Percentiles rank a stretch among this genome's conserved stretches.
Conservation (phyloP, 306 rosid species). For the Medicago truncatula region DNA sequence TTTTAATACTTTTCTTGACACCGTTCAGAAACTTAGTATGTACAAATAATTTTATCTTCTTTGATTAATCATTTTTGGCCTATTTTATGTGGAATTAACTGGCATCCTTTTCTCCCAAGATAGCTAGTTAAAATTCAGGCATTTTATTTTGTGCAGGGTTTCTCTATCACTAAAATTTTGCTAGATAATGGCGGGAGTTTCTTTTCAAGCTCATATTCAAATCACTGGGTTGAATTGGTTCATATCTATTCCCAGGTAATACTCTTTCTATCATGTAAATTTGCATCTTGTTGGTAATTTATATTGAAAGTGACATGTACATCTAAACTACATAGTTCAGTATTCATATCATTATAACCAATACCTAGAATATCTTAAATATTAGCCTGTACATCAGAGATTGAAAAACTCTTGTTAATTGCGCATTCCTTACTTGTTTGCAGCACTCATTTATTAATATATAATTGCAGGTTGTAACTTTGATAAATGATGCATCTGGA, state of each 20-base stretch:
- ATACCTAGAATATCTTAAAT: slow-evolving; percentile 15
- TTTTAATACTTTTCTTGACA: slow-evolving; percentile 9
- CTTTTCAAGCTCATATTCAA: slow-evolving; percentile 59
- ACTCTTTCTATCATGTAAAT: slow-evolving; percentile 36
- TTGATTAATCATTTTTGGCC: slow-evolving; percentile 9
- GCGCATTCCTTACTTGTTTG: slow-evolving; percentile 36
- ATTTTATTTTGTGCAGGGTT: slow-evolving; percentile 66
- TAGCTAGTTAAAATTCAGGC: slow-evolving; percentile 36
- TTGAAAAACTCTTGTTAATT: slow-evolving; percentile 23
- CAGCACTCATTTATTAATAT: slow-evolving; percentile 43
- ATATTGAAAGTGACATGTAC: not conserved
- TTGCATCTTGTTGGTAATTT: slow-evolving; percentile 27
- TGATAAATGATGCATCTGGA: slow-evolving; percentile 69
- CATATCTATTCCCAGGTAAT: slow-evolving; percentile 85
- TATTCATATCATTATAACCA: slow-evolving; percentile 7
- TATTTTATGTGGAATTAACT: slow-evolving; percentile 19
- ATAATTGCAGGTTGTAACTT: slow-evolving; percentile 71
- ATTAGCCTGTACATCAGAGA: not conserved
- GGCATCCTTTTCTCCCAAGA: slow-evolving; percentile 5
- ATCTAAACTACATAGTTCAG: not conserved
- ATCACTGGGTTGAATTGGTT: slow-evolving; percentile 77
- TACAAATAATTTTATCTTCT: slow-evolving; percentile 9
- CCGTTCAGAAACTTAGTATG: not conserved
- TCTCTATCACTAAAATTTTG: slow-evolving; percentile 73
- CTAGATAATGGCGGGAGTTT: slow-evolving; percentile 65